Conservation (phyloP, 2,329 filamentous ascomycete species). For the Fusarium equiseti region DNA sequence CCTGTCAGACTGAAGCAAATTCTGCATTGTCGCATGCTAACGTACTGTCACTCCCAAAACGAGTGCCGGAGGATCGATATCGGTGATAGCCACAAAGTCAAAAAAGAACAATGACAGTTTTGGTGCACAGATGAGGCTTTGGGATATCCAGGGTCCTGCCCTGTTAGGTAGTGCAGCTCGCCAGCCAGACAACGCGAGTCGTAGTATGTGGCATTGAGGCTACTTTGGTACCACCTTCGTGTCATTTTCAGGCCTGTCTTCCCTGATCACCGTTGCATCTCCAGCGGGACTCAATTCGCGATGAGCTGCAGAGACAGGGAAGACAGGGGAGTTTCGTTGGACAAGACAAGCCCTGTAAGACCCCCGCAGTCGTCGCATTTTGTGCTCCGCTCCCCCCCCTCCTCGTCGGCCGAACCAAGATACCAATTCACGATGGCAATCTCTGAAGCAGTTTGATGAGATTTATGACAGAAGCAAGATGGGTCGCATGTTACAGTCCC, state of each 20-base stretch:
- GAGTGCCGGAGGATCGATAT: slow-evolving; percentile 28
- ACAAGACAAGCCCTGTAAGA: slow-evolving; percentile 26
- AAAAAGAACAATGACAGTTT: slow-evolving; percentile 3
- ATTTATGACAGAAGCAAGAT: slow-evolving; percentile 2
- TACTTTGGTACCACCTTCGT: slow-evolving; percentile 26
- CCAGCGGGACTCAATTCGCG: slow-evolving; percentile 30
- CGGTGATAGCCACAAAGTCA: slow-evolving; percentile 38
- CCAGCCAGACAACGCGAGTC: slow-evolving; percentile 31
- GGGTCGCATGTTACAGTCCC: not conserved
- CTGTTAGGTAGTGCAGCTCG: slow-evolving; percentile 30
- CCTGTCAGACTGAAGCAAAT: slow-evolving; percentile 22
- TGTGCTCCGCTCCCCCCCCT: slow-evolving; percentile 38
- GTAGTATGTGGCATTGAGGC: slow-evolving; percentile 29
- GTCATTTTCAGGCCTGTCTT: slow-evolving; percentile 34
- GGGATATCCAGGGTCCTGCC: slow-evolving; percentile 42
- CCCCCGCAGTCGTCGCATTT: slow-evolving; percentile 36
- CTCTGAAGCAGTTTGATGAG: slow-evolving; percentile 6
- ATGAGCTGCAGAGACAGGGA: slow-evolving; percentile 37
- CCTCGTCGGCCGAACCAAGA: slow-evolving; percentile 40
- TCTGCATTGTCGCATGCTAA: slow-evolving; percentile 17
- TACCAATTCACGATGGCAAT: slow-evolving; percentile 28
- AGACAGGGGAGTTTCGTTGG: slow-evolving; percentile 30
- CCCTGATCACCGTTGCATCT: slow-evolving; percentile 44
- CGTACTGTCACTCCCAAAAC: slow-evolving; percentile 4
- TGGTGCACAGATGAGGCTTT: slow-evolving; percentile 19